Percentiles rank a stretch among this genome's conserved stretches.
Conservation (phyloP, 371 early-diverging fungal species). For the Saksenaea oblongispora region DNA sequence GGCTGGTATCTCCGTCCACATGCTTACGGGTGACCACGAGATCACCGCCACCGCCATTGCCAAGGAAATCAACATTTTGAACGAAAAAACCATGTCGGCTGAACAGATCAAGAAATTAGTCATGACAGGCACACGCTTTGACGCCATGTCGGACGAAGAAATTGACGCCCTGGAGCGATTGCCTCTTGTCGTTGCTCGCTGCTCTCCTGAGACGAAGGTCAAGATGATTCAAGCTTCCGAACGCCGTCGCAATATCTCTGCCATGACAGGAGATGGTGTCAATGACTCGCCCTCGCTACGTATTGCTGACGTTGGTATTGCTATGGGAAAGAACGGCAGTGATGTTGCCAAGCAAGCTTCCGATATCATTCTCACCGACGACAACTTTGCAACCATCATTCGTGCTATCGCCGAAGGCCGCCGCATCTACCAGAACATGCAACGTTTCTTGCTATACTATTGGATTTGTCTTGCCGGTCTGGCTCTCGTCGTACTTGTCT, state of each 20-base stretch:
- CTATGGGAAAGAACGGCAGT: conserved; percentile 86
- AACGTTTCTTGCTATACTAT: conserved; percentile 83
- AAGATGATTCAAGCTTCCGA: conserved; percentile 92
- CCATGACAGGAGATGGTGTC: conserved; percentile 88
- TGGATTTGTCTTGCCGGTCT: conserved; percentile 52
- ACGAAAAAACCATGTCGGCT: conserved; percentile 33
- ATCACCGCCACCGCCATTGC: conserved; percentile 90
- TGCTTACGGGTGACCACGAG: conserved; percentile 94
- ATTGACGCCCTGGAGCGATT: conserved; percentile 74
- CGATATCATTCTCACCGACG: conserved; percentile 83
- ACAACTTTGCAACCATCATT: conserved; percentile 84
- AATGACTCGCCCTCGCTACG: conserved; percentile 90
- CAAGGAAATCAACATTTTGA: conserved; percentile 81
- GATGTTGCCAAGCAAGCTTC: conserved; percentile 90
- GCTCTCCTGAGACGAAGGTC: conserved; percentile 92
- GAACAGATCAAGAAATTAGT: conserved; percentile 56
- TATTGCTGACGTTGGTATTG: conserved; percentile 85
- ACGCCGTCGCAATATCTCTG: conserved; percentile 60
- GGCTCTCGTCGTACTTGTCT: conserved; percentile 58
- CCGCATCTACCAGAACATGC: conserved; percentile 86
- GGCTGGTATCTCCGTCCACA: conserved; percentile 92
- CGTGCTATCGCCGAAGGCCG: conserved; percentile 80
- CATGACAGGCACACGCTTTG: conserved; percentile 83
- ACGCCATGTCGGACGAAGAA: conserved; percentile 76
- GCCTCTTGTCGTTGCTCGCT: conserved; percentile 88